Percentiles rank a stretch among this genome's conserved stretches.
Conservation (phyloP, 495 filamentous ascomycete species). For the Aspergillus mulundensis region DNA sequence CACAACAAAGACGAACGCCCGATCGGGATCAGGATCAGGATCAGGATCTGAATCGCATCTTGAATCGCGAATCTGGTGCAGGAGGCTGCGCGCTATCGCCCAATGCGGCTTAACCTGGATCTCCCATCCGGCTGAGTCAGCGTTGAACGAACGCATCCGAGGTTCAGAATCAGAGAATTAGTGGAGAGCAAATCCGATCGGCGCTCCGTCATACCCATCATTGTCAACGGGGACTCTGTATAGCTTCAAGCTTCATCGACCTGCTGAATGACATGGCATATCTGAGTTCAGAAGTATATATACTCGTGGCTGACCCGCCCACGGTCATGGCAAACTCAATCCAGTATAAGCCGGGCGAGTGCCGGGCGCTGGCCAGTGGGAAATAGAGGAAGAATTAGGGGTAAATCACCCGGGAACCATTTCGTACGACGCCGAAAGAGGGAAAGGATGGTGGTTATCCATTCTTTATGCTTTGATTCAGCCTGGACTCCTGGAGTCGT, state of each 20-base stretch:
- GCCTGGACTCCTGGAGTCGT: no score
- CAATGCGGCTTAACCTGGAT: background rate
- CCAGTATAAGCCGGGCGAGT: background rate
- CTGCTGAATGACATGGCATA: no score
- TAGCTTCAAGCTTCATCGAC: no score
- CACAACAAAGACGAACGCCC: background rate
- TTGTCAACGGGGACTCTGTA: no score
- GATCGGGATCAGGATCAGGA: background rate
- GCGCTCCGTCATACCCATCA: no score
- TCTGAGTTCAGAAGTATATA: background rate
- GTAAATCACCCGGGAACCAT: background rate
- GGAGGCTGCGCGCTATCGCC: background rate
- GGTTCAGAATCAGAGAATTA: no score
- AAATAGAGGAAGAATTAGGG: background rate
- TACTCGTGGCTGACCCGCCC: background rate
- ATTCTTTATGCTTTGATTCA: no score
- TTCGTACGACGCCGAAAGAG: no score
- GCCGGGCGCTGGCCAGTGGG: no score
- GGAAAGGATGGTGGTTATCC: no score
- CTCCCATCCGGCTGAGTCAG: background rate
- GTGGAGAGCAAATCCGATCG: no score
- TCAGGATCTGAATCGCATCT: background rate
- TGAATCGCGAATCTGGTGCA: background rate
- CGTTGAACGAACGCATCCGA: no score
- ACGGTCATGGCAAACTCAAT: background rate